Conservation (phyloP, 1,284 basidiomycete genomes). For the Boletellus deceptivus region DNA sequence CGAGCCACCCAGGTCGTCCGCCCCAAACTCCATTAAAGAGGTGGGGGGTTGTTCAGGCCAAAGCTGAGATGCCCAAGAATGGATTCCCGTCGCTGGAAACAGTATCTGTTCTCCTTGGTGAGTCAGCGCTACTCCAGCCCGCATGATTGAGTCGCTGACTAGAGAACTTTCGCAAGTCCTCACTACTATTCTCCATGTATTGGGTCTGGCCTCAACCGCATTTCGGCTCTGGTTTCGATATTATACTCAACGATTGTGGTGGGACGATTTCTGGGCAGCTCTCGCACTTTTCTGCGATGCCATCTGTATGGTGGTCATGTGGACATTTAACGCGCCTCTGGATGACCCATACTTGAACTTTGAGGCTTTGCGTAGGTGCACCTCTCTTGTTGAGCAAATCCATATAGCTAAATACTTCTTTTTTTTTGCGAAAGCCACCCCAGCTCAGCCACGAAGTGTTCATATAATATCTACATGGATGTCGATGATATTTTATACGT, state of each 20-base stretch:
- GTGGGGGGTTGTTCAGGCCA: background rate
- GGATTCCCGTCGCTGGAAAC: constrained; percentile 4
- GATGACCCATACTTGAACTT: constrained; percentile 5
- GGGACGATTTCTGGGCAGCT: constrained; percentile 30
- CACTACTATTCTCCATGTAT: constrained; percentile 19
- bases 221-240: constrained; percentile 32
- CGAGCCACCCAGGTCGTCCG: background rate
- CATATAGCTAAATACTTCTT: background rate
- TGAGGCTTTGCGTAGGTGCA: constrained; percentile 16
- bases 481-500: constrained; percentile 22
- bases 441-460: constrained; percentile 11
- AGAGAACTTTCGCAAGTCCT: constrained; percentile 14
- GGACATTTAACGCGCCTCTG: constrained; percentile 21
- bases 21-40: background rate
- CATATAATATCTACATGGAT: constrained; percentile 26
- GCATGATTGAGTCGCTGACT: background rate
- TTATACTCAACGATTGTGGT: constrained; percentile 25
- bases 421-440: constrained; percentile 6
- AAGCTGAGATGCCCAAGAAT: constrained; percentile 7
- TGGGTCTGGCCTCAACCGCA: constrained; percentile 18
- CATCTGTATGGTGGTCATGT: constrained; percentile 10
- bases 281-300: constrained; percentile 19
- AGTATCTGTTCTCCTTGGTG: constrained; percentile 20
- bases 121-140: background rate
- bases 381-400: background rate